phyloP scores from a whole-genome alignment of 2,329 filamentous ascomycete genomes.

The Alternaria gaisen region DNA sequence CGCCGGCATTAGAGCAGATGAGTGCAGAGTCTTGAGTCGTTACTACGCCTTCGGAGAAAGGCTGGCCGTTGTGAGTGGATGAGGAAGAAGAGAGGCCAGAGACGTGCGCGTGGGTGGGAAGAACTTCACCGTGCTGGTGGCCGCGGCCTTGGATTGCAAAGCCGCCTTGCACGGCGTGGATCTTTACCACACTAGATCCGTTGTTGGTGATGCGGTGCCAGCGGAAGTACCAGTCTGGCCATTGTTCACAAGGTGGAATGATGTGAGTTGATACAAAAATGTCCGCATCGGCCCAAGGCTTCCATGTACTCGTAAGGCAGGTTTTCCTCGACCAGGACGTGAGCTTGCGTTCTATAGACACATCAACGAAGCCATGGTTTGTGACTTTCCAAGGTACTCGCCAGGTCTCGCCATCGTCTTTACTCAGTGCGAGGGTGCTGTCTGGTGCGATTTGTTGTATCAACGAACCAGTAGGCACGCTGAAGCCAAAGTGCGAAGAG shows the following conservation, averaged over 20 bases:
- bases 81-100: background rate
- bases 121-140: slow-evolving; percentile 26
- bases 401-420: slow-evolving; percentile 53
- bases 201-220: slow-evolving; percentile 30
- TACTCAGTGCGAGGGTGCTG: slow-evolving; percentile 50
- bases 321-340: slow-evolving; percentile 19
- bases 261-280: slow-evolving; percentile 35
- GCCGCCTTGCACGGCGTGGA: slow-evolving; percentile 35
- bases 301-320: slow-evolving; percentile 34
- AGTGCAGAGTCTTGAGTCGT: slow-evolving; percentile 17
- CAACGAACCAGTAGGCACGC: slow-evolving; percentile 51
- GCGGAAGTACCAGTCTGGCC: slow-evolving; percentile 45
- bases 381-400: slow-evolving; percentile 48
- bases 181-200: background rate
- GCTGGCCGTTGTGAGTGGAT: background rate
- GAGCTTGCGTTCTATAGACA: slow-evolving; percentile 5
- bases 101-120: slow-evolving; percentile 15
- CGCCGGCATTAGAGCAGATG: slow-evolving; percentile 40
- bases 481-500: slow-evolving; percentile 49
- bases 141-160: slow-evolving; percentile 44
- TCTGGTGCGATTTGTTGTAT: slow-evolving; percentile 55
- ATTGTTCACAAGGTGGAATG: slow-evolving; percentile 33
- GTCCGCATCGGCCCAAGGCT: slow-evolving; percentile 41
- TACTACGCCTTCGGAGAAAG: slow-evolving; percentile 32
- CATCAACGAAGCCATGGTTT: slow-evolving; percentile 11